Evolutionary conservation across 352 stramenopile species (phyloP).

Genomic region (Phytophthora hybrid): DNA sequence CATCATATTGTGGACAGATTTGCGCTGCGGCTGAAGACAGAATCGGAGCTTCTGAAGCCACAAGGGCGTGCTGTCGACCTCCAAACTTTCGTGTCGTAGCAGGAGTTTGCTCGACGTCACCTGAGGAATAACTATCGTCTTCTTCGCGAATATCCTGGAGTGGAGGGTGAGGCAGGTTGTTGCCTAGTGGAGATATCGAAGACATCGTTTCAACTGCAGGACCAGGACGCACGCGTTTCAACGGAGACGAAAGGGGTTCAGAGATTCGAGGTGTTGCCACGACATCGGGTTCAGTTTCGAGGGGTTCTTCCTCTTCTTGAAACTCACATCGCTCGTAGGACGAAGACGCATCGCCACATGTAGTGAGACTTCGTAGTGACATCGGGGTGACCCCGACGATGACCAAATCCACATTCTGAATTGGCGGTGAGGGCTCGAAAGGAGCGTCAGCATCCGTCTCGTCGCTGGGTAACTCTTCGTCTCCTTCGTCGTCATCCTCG

Average conservation of each 20-base stretch:
- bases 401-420: slow-evolving; percentile 25
- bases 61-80: slow-evolving; percentile 5
- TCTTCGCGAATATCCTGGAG: slow-evolving; percentile 62
- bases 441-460: not conserved
- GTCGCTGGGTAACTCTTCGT: slow-evolving; percentile 3
- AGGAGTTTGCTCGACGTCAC: not conserved
- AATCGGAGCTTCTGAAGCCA: slow-evolving; percentile 58
- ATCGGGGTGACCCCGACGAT: slow-evolving; percentile 32
- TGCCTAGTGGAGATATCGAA: slow-evolving; percentile 10
- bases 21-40: slow-evolving; percentile 54
- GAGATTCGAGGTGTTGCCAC: slow-evolving; percentile 15
- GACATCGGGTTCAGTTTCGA: slow-evolving; percentile 18
- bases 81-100: slow-evolving; percentile 3
- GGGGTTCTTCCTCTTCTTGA: slow-evolving; percentile 28
- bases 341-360: slow-evolving; percentile 3
- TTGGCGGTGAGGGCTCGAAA: slow-evolving; percentile 2
- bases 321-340: slow-evolving; percentile 4
- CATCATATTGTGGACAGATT: slow-evolving; percentile 13
- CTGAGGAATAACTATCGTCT: slow-evolving; percentile 12
- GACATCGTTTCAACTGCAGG: slow-evolving; percentile 10
- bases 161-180: slow-evolving; percentile 25
- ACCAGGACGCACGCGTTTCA: slow-evolving; percentile 28
- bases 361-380: slow-evolving; percentile 19
- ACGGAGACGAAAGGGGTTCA: slow-evolving; percentile 23
- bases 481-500: slow-evolving; percentile 26